A percentile compares a stretch with the other conserved stretches of the same genome.
Conservation (phyloP, 495 filamentous ascomycete species). For the Achaetomiella virescens region DNA sequence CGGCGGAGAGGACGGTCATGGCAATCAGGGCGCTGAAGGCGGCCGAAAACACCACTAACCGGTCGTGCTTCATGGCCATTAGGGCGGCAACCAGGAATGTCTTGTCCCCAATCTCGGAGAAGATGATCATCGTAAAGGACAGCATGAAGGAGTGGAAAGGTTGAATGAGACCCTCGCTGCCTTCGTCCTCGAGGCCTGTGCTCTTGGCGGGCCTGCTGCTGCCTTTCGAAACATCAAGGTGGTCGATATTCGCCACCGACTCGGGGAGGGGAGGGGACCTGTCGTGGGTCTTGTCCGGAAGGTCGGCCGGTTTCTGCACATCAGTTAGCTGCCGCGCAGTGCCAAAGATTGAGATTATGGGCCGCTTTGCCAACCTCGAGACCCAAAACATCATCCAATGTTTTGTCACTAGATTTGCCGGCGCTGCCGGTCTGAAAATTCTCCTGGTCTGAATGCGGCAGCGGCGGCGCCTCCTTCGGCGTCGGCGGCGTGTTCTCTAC, state of each 20-base stretch:
- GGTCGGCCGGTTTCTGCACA: slow-evolving; percentile 69
- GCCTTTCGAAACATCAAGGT: slow-evolving; percentile 58
- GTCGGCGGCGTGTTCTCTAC: slow-evolving; percentile 68
- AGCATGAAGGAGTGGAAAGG: slow-evolving; percentile 88
- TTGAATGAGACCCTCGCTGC: slow-evolving; percentile 61
- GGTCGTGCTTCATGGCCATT: slow-evolving; percentile 98
- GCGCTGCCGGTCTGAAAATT: slow-evolving; percentile 42
- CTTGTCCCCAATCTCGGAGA: slow-evolving; percentile 97
- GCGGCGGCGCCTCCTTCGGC: slow-evolving; percentile 76
- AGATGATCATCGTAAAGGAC: slow-evolving; percentile 93
- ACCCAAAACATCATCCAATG: slow-evolving; percentile 46
- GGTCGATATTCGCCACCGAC: slow-evolving; percentile 53
- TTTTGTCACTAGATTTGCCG: slow-evolving; percentile 25
- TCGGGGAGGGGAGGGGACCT: slow-evolving; percentile 67
- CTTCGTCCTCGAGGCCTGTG: slow-evolving; percentile 33
- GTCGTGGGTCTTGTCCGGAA: slow-evolving; percentile 75
- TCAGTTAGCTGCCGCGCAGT: slow-evolving; percentile 3
- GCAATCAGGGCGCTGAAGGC: slow-evolving; percentile 84
- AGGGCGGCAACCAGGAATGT: slow-evolving; percentile 95
- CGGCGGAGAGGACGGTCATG: slow-evolving; percentile 95
- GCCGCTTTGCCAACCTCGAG: slow-evolving; percentile 54
- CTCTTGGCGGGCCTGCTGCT: slow-evolving; percentile 24
- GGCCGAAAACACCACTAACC: slow-evolving; percentile 85
- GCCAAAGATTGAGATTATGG: no score
- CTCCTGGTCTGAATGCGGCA: slow-evolving; percentile 74